Evolutionary conservation across 140 eudicot genomes (phyloP), one percentile per base, ranked within the genome.

Genomic region (Ambrosia hybrid): DNA sequence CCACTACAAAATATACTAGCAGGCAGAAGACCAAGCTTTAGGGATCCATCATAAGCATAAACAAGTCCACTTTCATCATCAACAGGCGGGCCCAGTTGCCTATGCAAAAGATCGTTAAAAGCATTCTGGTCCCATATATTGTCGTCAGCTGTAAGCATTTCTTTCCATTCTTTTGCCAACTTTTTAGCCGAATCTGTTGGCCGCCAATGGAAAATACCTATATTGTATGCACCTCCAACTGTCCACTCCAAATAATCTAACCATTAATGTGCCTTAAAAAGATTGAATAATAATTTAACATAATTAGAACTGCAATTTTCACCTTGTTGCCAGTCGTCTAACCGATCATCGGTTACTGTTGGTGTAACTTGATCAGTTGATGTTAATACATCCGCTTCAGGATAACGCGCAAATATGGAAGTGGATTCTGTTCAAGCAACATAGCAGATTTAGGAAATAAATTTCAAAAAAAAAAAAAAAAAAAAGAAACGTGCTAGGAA

Each of bases 41-140:
- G 85, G 67, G 75, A 74, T 80, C 98, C 98, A 83, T 93, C 98
- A 78, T 93, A 93, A 79, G 98, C 97, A 78, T 85, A 93, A 6
- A 83, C 93, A 71, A 93, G 97, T 46, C 96, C 98, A 81, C 96
- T 93, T 26, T 93, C 98, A 49, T 83, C 98, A 62, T 93, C 97
- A 60, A 93, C 94, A 21, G 96, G 68, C 21, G 98, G 98, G 33
- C 98, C 98, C 73, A 90, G 41, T 76, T 90, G 98, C 83, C 83
- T 82, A 74, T 81, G 89, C 48, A 93, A 75, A 67, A 93, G 78
- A 36, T 93, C 96, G 74, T 93, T 93, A 68, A 93, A 93, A 71
- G 90, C 98, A 65, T 87, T 93, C 65, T 90, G 98, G 75, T 93
- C 98, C 98, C 98, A 93, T 80, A 90, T 85, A 67, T 77, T 90